Percentiles rank a stretch among this genome's conserved stretches.
These are phyloP conservation scores for Lichtheimia hyalospora DNA, from an alignment of 371 early-diverging fungal species.

Conservation along the genomic window DNA sequence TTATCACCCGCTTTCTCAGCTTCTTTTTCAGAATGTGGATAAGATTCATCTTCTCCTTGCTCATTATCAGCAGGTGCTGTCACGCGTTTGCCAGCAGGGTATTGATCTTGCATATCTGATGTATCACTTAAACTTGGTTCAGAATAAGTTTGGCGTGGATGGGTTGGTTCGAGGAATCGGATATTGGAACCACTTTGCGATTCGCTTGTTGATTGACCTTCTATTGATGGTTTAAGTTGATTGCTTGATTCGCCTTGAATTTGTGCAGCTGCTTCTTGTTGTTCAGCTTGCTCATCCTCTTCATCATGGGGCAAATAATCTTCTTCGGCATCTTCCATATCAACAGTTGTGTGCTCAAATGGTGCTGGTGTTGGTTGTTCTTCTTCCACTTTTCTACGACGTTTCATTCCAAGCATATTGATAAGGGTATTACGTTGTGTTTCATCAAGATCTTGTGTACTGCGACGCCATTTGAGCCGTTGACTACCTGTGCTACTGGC, in stretches of 20 bases:
- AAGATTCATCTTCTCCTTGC: not conserved
- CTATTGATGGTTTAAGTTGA: too few species aligned
- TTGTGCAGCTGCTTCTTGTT: too few species aligned
- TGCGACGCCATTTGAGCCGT: slow-evolving; percentile 33
- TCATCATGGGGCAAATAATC: slow-evolving; percentile 37
- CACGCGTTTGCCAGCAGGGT: not conserved
- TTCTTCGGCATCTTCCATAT: slow-evolving; percentile 33
- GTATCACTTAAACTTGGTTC: too few species aligned
- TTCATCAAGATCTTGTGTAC: slow-evolving; percentile 22
- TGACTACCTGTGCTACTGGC: slow-evolving; percentile 40
- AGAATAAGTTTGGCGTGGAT: slow-evolving; percentile 15
- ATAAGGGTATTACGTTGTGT: slow-evolving; percentile 38
- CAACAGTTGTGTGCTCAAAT: slow-evolving; percentile 16
- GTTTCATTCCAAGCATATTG: slow-evolving; percentile 21
- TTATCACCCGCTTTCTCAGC: slow-evolving; percentile 10
- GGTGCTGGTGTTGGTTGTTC: slow-evolving; percentile 7
- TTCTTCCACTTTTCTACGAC: slow-evolving; percentile 1
- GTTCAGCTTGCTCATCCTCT: not conserved
- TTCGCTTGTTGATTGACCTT: too few species aligned
- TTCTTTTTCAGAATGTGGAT: slow-evolving; percentile 12
- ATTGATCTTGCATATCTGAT: not conserved
- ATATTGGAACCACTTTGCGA: too few species aligned
- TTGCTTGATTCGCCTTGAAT: too few species aligned
- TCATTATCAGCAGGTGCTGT: not conserved
- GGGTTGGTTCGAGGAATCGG: slow-evolving; percentile 48